A percentile compares a stretch with the other conserved stretches of the same genome.
These are phyloP conservation scores for Pseudocercospora crystallina DNA, from an alignment of 2,329 filamentous ascomycete genomes.

Conservation along the genomic window DNA sequence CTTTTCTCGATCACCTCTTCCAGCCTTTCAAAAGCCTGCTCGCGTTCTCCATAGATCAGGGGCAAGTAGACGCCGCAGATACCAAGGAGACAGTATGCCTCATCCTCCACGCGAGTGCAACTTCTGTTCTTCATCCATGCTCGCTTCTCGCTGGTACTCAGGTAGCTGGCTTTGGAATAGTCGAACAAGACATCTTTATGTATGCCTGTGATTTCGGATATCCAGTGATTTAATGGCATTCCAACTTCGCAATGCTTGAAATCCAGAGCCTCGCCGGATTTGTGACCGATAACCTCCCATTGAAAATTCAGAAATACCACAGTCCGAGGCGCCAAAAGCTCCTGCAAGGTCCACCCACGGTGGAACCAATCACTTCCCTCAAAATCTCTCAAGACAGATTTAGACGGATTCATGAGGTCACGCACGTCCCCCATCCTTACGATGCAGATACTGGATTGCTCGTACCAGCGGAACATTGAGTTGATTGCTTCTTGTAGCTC, in stretches of 20 bases:
- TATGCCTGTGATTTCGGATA: constrained; percentile 15
- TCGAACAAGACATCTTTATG: constrained; percentile 8
- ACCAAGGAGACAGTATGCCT: constrained; percentile 14
- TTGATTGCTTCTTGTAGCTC: constrained; percentile 23
- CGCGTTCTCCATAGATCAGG: constrained; percentile 8
- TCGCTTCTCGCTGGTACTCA: constrained; percentile 1
- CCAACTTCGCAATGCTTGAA: no score
- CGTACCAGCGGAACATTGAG: constrained; percentile 24
- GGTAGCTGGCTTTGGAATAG: neutral
- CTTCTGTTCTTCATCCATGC: constrained; percentile 4
- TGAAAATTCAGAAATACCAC: constrained; percentile 17
- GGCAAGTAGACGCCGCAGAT: constrained; percentile 8
- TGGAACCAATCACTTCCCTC: constrained; percentile 23
- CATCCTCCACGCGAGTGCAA: constrained; percentile 13
- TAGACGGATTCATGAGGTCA: neutral
- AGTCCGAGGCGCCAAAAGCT: constrained; percentile 22
- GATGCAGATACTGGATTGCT: constrained; percentile 14
- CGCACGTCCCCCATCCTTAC: constrained; percentile 16
- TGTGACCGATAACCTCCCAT: constrained; percentile 15
- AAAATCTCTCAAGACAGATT: neutral
- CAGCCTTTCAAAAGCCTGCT: constrained; percentile 5
- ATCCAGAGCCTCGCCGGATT: constrained; percentile 7
- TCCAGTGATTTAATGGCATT: constrained; percentile 3
- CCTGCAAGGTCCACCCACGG: constrained; percentile 29
- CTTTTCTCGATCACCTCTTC: no score